These are phyloP conservation scores for Penicillium sp. DNA, from an alignment of 2,329 filamentous ascomycete genomes.

Conservation along the genomic window DNA sequence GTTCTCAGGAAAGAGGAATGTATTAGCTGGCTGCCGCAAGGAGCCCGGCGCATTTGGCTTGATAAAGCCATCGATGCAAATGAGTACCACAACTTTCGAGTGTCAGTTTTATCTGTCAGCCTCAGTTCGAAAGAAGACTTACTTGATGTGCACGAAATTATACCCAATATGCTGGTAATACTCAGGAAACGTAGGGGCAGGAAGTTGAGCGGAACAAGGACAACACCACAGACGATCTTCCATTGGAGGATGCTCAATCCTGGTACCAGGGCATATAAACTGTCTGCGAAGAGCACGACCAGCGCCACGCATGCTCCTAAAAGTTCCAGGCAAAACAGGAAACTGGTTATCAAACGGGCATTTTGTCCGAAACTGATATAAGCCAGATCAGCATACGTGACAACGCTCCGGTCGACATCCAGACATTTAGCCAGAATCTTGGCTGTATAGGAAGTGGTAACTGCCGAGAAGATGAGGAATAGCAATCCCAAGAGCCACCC, in stretches of 20 bases:
- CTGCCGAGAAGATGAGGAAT: slow-evolving; percentile 70
- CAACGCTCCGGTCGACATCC: slow-evolving; percentile 77
- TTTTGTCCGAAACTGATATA: slow-evolving; percentile 84
- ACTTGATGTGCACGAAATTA: slow-evolving; percentile 85
- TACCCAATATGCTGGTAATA: slow-evolving; percentile 89
- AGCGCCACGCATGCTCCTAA: slow-evolving; percentile 85
- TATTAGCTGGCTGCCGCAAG: slow-evolving; percentile 72
- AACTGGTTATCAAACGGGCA: slow-evolving; percentile 76
- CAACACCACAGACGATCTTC: slow-evolving; percentile 78
- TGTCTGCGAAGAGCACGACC: slow-evolving; percentile 90
- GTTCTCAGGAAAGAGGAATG: slow-evolving; percentile 78
- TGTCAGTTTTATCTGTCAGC: slow-evolving; percentile 26
- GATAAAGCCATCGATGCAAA: slow-evolving; percentile 80
- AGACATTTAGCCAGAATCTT: slow-evolving; percentile 82
- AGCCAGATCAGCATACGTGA: slow-evolving; percentile 92
- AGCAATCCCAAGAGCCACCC: slow-evolving; percentile 82
- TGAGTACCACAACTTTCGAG: slow-evolving; percentile 70
- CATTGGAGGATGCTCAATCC: slow-evolving; percentile 67
- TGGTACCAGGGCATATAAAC: slow-evolving; percentile 74
- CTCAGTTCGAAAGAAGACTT: slow-evolving; percentile 42
- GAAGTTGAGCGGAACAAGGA: slow-evolving; percentile 80
- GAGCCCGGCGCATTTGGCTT: slow-evolving; percentile 80
- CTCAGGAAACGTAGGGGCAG: slow-evolving; percentile 79
- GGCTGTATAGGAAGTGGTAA: slow-evolving; percentile 81
- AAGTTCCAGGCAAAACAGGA: slow-evolving; percentile 85